Base-by-base conservation (phyloP, 2,329 filamentous ascomycete genomes). In the Cytospora leucostoma region DNA sequence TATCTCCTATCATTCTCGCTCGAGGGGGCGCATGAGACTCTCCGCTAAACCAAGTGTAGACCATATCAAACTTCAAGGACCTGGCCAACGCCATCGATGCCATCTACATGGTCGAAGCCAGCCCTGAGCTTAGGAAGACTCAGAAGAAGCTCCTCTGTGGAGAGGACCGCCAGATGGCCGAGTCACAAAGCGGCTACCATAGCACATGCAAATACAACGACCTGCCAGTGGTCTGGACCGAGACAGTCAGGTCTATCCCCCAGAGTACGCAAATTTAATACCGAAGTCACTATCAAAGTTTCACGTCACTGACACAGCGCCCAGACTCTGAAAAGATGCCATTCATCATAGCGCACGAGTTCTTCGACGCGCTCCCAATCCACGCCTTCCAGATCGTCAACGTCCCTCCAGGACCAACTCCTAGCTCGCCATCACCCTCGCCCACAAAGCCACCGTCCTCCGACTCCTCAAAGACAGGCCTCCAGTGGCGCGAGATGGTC, bases 291-390 rank as follows among this genome's bases (percentile, higher is more conserved):
- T 8, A 2, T 38, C 1, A 19, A 8, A 12, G 7, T 19, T 54
- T 4, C 4, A 32, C 10, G 19, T n/a, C 33, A 21, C 47, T 15
- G 10, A 55, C 51, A n/a, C 51, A n/a, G 19, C 40, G 32, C 59
- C 57, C 68, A 88, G 87, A 85, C 65, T 77, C 86, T 27, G 82
- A 84, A 65, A 91, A 90, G 72, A 91, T 88, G 27, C 94, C 95
- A 0, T 96, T 98, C 75, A 96, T 99, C 65, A 86, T 98, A 56
- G 95, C 95, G 5, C 95, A 99, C 74, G 95, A 99, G 74, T 98
- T 99, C 81, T 99, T 99, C 78, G 95, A 99, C 70, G 95, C 95
- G 2, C 87, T 99, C 0, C 95, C 95, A 38, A 97, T 99, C 69
- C 93, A 99, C 75, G 88, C 92, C 65, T 99, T 99, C 74, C 90